These are phyloP conservation scores for Mycena polygramma DNA, from an alignment of 768 basidiomycete species.

Conservation along the genomic window DNA sequence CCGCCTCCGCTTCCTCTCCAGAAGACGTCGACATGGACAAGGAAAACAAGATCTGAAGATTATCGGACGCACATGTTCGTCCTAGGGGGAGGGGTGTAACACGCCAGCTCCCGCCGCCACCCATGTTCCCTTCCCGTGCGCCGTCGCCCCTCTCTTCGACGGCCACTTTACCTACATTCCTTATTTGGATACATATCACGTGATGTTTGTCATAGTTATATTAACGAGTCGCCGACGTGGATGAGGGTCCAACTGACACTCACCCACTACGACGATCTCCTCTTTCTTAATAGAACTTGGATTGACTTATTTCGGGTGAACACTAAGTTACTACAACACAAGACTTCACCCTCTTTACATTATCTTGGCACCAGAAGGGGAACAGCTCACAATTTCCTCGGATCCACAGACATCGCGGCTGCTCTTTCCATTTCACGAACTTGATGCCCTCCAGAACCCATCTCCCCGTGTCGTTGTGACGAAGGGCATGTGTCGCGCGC, in stretches of 20 bases:
- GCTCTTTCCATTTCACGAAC: too few species aligned
- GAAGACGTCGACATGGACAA: background rate
- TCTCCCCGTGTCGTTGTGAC: too few species aligned
- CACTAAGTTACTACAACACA: background rate
- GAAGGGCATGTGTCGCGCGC: too few species aligned
- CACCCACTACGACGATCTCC: background rate
- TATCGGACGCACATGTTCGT: background rate
- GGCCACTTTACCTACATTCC: background rate
- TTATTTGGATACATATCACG: too few species aligned
- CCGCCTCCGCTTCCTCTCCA: too few species aligned
- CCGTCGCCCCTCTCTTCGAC: background rate
- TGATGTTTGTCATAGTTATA: background rate
- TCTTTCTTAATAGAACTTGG: background rate
- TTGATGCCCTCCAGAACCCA: too few species aligned
- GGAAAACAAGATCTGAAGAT: conserved; percentile 22
- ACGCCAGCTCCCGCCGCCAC: background rate
- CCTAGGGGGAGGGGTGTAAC: conserved; percentile 2
- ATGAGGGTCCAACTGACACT: background rate
- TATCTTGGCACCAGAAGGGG: too few species aligned
- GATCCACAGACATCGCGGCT: too few species aligned
- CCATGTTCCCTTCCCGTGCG: too few species aligned
- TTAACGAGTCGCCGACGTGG: background rate
- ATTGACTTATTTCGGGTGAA: background rate
- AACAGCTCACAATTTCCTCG: too few species aligned
- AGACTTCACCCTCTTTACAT: background rate